A percentile compares a stretch with the other conserved stretches of the same genome.
phyloP scores from a whole-genome alignment of 169 alveolate genomes.

The Amoebophrya sp. region DNA sequence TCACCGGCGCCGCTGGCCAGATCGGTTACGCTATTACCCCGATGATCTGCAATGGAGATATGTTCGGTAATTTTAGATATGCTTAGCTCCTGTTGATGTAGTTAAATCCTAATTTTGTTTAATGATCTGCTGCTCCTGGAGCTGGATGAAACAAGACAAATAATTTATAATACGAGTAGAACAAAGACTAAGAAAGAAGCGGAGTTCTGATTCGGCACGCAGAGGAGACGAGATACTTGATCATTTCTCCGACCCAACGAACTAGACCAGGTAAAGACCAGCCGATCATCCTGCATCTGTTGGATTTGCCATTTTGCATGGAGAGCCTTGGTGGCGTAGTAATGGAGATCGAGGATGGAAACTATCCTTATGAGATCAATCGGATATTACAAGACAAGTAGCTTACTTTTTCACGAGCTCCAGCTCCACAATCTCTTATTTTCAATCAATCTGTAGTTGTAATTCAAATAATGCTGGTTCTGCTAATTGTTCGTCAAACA shows the following conservation, averaged over 20 bases:
- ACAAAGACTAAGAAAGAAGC: background rate
- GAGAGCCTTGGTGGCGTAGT: background rate
- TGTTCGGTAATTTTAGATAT: background rate
- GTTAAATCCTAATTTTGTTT: too few relatives aligned
- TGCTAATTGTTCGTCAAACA: too few relatives aligned
- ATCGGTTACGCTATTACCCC: constrained; percentile 17
- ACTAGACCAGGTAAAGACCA: background rate
- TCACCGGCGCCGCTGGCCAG: constrained; percentile 24
- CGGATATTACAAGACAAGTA: too few relatives aligned
- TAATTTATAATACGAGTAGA: background rate
- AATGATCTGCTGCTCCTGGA: too few relatives aligned
- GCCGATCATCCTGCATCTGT: background rate
- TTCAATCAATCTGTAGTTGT: too few relatives aligned
- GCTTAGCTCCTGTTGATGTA: background rate
- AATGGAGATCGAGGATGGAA: constrained; percentile 19
- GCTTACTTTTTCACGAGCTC: too few relatives aligned
- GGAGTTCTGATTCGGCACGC: background rate
- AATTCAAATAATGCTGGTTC: too few relatives aligned
- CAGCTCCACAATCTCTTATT: too few relatives aligned
- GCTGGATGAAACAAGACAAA: background rate
- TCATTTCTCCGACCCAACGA: background rate
- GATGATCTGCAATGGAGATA: constrained; percentile 18
- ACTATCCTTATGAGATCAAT: too few relatives aligned
- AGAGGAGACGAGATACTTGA: too few relatives aligned
- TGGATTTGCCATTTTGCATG: background rate